Evolutionary conservation across 2,329 filamentous ascomycete genomes (phyloP), one percentile per base, ranked within the genome.

Genomic region (Aspergillus sp.): DNA sequence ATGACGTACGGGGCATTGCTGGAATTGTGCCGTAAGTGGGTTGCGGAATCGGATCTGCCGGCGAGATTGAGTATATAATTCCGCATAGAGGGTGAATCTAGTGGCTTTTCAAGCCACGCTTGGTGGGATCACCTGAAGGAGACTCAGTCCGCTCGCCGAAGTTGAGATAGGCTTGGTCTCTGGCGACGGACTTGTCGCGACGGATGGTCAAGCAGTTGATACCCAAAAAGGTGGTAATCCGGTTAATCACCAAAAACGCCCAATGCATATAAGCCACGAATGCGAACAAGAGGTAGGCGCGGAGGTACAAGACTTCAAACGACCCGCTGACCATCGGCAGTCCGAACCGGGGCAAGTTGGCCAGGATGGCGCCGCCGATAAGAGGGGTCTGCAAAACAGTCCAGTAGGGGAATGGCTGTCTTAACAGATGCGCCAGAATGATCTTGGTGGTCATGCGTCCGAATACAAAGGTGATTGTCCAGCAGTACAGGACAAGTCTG

Each of bases 361-460:
- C 87, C 38, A 97, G 75, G 1, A 93, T 65, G 6, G 91, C 92
- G 49, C 94, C 94, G 47, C 89, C 88, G 45, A 96, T 81, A 36
- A 99, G 84, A 7, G 94, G 94, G 32, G 83, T 84, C 35, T 97
- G 80, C 82, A 97, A 89, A 45, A 94, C 82, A 10, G 94, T 97
- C 91, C 92, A 97, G 80, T 89, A 95, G 1, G 94, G 94, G 74
- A 97, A 99, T 3, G 93, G 89, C 71, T 97, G 94, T 57, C 85
- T 85, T 2, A 94, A 94, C 47, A 99, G 79, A 72, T 99, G 94
- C 2, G 94, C 93, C 16, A 99, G 85, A 67, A 99, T 99, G 73
- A 97, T 97, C 79, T 97, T 99, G 36, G 94, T 99, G 0, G 94
- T 97, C 87, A 99, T 91, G 61, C 94, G 88, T 33, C 94, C 94